A percentile compares a stretch with the other conserved stretches of the same genome.
phyloP scores from a whole-genome alignment of 768 basidiomycete genomes.

The Podaxis rugospora region DNA sequence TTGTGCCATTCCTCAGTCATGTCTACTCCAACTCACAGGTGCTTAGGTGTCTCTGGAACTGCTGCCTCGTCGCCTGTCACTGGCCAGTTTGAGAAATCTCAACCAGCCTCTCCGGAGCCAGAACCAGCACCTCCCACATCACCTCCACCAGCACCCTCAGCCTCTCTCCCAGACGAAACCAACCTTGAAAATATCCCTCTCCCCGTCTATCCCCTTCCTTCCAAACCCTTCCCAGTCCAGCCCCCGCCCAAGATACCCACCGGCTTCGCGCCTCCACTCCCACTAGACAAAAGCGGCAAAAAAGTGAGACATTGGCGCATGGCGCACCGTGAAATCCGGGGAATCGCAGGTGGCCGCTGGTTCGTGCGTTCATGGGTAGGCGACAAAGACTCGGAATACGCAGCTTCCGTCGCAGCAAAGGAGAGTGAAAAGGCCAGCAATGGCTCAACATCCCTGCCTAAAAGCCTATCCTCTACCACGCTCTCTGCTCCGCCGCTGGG shows the following conservation, averaged over 20 bases:
- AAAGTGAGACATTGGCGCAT: conserved; percentile 70
- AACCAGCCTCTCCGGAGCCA: conserved; percentile 46
- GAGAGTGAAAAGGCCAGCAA: conserved; percentile 25
- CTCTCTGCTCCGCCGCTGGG: conserved; percentile 42
- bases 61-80: conserved; percentile 69
- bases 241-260: conserved; percentile 71
- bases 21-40: conserved; percentile 10
- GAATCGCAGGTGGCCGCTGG: conserved; percentile 83
- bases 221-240: conserved; percentile 82
- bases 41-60: conserved; percentile 59
- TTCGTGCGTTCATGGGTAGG: conserved; percentile 81
- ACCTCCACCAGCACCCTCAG: conserved; percentile 19
- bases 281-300: conserved; percentile 60
- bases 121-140: conserved; percentile 35
- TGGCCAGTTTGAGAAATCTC: conserved; percentile 31
- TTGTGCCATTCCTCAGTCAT: conserved; percentile 8
- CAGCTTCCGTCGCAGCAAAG: conserved; percentile 28
- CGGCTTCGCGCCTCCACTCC: conserved; percentile 63
- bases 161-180: conserved; percentile 35
- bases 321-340: conserved; percentile 73
- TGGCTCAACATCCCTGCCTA: conserved; percentile 27
- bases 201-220: conserved; percentile 73
- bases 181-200: conserved; percentile 58
- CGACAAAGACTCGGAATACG: conserved; percentile 70
- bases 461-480: conserved; percentile 31